Evolutionary conservation across 2,329 filamentous ascomycete genomes (phyloP), one percentile per base, ranked within the genome.

Genomic region (Pezicula neosporulosa): DNA sequence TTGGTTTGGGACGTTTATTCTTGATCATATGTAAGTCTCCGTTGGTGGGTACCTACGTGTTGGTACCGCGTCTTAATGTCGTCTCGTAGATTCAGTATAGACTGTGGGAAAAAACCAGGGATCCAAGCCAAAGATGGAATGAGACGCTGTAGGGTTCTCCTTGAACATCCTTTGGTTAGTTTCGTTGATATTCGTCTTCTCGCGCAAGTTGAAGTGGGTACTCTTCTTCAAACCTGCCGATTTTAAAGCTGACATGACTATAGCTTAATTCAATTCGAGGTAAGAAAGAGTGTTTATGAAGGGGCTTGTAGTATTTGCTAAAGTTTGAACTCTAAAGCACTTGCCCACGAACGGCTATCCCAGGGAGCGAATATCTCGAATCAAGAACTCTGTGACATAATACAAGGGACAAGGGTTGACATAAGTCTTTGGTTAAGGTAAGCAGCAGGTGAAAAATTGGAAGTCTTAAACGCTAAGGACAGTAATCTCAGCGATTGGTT

Each of bases 1-100:
- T 0, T 81, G 77, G 77, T 74, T 80, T 60, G 75, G 74, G 3
- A 67, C 80, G 4, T 70, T 78, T 51, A 74, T 80, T 18, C 62
- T 81, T 10, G 76, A 80, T 21, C 72, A 80, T 53, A 80, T 77
- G 57, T 70, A 48, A 38, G 44, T 6, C n/a, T 15, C 19, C 21
- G 3, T 13, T 10, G 6, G 4, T 13, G 8, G 6, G 4, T 37
- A 2, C 1, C 67, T 74, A 15, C 68, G 70, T 3, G 67, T 75
- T 9, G 72, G 75, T 53, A 72, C 70, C 1, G 57, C 62, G 0
- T 60, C 60, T 19, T 50, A 61, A 13, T 53, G 58, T 24, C 48
- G 56, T 1, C 53, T 63, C 18, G 38, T 24, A 62, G 67, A 38
- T 69, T 76, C 45, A 68, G 68, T 1, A 67, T 74, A 9, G 72